Conservation (phyloP, 305 asterid species). For the Fraxinus sp. region DNA sequence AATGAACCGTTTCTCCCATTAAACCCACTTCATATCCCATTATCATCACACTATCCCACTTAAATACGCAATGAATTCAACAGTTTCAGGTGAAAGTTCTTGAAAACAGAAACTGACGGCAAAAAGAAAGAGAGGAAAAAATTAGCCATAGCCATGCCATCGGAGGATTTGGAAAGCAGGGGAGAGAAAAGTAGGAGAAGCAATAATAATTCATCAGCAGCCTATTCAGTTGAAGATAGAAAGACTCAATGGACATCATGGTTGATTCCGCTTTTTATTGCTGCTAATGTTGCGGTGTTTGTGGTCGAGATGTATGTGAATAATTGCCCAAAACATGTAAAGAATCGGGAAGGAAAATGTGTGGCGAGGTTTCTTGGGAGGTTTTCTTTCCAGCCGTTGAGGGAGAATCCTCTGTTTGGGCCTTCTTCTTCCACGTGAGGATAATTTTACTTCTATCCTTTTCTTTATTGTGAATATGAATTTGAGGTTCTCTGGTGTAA, state of each 20-base stretch:
- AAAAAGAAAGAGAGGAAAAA: not conserved
- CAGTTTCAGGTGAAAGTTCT: not conserved
- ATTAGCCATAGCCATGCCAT: conserved; percentile 29
- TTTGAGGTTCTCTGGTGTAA: not conserved
- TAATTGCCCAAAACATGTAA: conserved; percentile 57
- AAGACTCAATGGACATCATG: conserved; percentile 68
- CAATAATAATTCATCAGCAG: conserved; percentile 22
- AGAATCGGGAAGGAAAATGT: conserved; percentile 40
- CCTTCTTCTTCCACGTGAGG: conserved; percentile 85
- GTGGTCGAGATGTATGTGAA: conserved; percentile 66
- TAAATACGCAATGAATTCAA: conserved; percentile 18
- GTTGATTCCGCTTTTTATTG: conserved; percentile 69
- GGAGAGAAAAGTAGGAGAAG: conserved; percentile 32
- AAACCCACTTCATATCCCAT: conserved; percentile 29
- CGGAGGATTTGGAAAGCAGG: conserved; percentile 60
- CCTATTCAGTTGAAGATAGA: conserved; percentile 31
- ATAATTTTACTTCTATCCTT: conserved; percentile 3
- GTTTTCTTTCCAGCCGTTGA: conserved; percentile 75
- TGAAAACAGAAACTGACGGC: not conserved
- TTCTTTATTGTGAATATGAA: not conserved
- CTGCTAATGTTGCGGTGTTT: conserved; percentile 62
- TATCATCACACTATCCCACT: conserved; percentile 28
- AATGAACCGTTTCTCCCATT: conserved; percentile 33
- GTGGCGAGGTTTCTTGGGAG: conserved; percentile 68
- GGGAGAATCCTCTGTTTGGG: conserved; percentile 79